Base-by-base conservation (phyloP, 345 rosid genomes). In the Corymbia maculata region DNA sequence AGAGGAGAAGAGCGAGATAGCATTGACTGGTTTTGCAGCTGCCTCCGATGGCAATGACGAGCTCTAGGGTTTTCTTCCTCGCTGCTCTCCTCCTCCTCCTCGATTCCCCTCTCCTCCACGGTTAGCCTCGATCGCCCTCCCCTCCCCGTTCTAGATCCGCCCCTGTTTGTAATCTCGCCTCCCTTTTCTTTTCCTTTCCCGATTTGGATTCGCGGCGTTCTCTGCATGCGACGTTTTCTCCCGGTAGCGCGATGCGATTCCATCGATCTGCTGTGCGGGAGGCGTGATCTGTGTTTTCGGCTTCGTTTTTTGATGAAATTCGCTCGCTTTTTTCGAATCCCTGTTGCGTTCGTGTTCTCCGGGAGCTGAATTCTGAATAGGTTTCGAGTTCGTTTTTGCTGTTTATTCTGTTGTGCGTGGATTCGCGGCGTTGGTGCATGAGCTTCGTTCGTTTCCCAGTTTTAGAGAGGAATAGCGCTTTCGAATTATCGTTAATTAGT, bases 81-180 rank as follows among this genome's bases (percentile, higher is more conserved):
- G 94, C 95, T 87, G 94, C 95, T 87, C 86, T 97, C 86, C 94
- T 97, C 92, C 92, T 97, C 88, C 92, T 97, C 88, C 85, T 86
- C 16, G 97, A 93, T 3, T 94, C 95, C 86, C 96, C 97, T 91
- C 87, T 96, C 86, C 93, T 95, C 86, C 97, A 95, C 92, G 99
- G 98, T 97, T 61, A 44, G 47, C 52, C 52, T 51, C 75, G 79
- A 44, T 30, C 9, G 15, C n/a, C 89, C 44, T 66, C 84, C 2
- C 1, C 26, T 24, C 28, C 86, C 26, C 85, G 53, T 24, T 68
- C 87, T 86, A 52, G 85, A 85, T 88, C 52, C n/a, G 52, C 51
- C 44, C 7, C 80, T n/a, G 4, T 50, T 5, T 15, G 14, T 19
- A 15, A 64, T 47, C 9, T 36, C 22, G 50, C 85, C 66, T 22